Conservation (phyloP, 2,329 filamentous ascomycete genomes). For the Aspergillus amoenus region DNA sequence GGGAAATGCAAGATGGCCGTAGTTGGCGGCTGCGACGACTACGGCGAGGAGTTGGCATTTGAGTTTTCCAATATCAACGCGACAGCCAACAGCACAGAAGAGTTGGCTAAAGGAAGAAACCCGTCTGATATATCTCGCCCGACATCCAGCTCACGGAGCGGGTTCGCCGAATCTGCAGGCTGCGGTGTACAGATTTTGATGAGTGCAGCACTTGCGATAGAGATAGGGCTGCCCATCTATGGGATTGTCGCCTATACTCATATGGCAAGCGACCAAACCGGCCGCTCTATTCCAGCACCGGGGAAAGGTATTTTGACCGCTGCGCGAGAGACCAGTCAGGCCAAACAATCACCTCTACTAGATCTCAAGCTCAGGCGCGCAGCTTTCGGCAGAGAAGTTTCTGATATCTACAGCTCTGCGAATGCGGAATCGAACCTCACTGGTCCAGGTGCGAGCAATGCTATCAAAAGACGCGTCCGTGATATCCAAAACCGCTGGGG, state of each 20-base stretch:
- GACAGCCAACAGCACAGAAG: slow-evolving; percentile 92
- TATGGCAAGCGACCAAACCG: slow-evolving; percentile 84
- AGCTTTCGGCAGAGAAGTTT: slow-evolving; percentile 86
- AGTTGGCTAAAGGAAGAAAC: slow-evolving; percentile 86
- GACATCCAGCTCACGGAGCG: slow-evolving; percentile 87
- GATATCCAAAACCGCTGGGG: slow-evolving; percentile 81
- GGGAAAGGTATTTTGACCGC: slow-evolving; percentile 82
- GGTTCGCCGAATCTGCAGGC: slow-evolving; percentile 98
- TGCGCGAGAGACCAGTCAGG: slow-evolving; percentile 79
- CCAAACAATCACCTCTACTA: slow-evolving; percentile 86
- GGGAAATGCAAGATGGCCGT: slow-evolving; percentile 95
- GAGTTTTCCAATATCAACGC: slow-evolving; percentile 99
- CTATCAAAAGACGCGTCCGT: slow-evolving; percentile 66
- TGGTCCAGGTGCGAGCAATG: not conserved
- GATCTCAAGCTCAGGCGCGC: slow-evolving; percentile 93
- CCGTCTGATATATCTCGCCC: slow-evolving; percentile 95
- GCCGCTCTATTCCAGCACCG: slow-evolving; percentile 88
- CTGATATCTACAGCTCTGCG: slow-evolving; percentile 65
- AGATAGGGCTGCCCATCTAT: slow-evolving; percentile 12
- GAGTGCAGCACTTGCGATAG: slow-evolving; percentile 8
- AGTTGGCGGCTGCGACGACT: slow-evolving; percentile 96
- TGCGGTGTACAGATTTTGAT: slow-evolving; percentile 58
- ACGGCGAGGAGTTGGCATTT: slow-evolving; percentile 95
- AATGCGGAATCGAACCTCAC: not conserved
- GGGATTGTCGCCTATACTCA: slow-evolving; percentile 11